Evolutionary conservation across 306 rosid genomes (phyloP).

Genomic region (Malus sieversii): DNA sequence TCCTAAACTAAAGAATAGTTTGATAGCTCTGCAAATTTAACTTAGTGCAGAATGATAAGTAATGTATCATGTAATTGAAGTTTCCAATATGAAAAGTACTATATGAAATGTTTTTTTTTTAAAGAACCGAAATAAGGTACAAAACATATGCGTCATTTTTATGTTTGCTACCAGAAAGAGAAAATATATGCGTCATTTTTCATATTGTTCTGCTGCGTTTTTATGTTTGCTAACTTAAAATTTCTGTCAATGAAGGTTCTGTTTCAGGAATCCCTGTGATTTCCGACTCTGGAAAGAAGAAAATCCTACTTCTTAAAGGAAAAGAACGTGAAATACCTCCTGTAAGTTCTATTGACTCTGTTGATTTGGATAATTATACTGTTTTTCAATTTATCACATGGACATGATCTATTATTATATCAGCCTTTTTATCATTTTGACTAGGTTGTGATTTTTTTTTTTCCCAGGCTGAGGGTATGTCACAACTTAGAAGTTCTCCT

Average conservation of each 20-base stretch:
- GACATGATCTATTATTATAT: neutral
- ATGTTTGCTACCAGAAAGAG: constrained; percentile 8
- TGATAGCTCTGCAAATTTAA: neutral
- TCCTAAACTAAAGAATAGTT: neutral
- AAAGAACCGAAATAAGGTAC: neutral
- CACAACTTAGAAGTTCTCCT: constrained; percentile 45
- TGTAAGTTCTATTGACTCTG: constrained; percentile 27
- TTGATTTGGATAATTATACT: neutral
- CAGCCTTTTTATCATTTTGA: neutral
- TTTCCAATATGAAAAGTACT: neutral
- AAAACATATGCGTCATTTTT: neutral
- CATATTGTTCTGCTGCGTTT: neutral
- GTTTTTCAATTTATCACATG: neutral
- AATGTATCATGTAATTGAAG: neutral
- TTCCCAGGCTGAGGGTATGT: constrained; percentile 32
- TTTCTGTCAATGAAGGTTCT: constrained; percentile 55
- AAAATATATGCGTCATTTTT: neutral
- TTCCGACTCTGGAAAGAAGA: constrained; percentile 78
- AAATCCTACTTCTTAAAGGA: constrained; percentile 75
- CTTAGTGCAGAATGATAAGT: neutral
- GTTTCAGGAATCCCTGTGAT: constrained; percentile 56
- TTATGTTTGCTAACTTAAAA: constrained; percentile 23
- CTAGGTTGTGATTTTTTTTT: neutral
- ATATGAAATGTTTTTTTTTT: neutral
- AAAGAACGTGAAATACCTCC: constrained; percentile 60